phyloP scores from a whole-genome alignment of 768 basidiomycete species.

The Chalciporus piperatus region DNA sequence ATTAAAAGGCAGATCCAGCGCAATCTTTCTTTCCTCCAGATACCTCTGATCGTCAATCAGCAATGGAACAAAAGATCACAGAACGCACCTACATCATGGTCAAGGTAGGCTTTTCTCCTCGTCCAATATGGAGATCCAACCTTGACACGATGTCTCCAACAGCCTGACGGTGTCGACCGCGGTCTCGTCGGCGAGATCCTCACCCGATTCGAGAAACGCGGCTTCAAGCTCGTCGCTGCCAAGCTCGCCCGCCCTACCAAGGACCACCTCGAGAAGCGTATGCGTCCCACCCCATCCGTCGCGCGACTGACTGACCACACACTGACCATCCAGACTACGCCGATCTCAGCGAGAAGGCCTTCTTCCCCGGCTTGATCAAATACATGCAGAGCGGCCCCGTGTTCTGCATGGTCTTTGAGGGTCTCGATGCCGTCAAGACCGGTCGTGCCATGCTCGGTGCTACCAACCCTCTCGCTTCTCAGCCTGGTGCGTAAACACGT shows the following conservation, averaged over 20 bases:
- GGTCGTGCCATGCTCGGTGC: slow-evolving; percentile 95
- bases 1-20: not conserved
- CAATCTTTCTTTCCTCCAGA: slow-evolving; percentile 27
- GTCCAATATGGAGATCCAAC: no score
- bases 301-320: not conserved
- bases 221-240: slow-evolving; percentile 94
- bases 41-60: slow-evolving; percentile 38
- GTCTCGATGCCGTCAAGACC: slow-evolving; percentile 91
- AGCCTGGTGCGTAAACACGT: slow-evolving; percentile 57
- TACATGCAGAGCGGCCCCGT: slow-evolving; percentile 98
- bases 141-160: slow-evolving; percentile 5
- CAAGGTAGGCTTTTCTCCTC: slow-evolving; percentile 58
- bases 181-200: slow-evolving; percentile 95
- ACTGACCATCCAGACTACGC: slow-evolving; percentile 72
- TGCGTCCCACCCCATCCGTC: slow-evolving; percentile 10
- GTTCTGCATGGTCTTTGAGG: slow-evolving; percentile 94
- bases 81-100: slow-evolving; percentile 99
- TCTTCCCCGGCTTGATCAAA: slow-evolving; percentile 95
- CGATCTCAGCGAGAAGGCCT: slow-evolving; percentile 89
- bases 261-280: slow-evolving; percentile 90
- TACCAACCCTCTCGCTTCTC: slow-evolving; percentile 92
- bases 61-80: slow-evolving; percentile 35
- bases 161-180: slow-evolving; percentile 99
- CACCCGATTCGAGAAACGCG: slow-evolving; percentile 93
- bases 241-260: slow-evolving; percentile 82